Evolutionary conservation across 2,329 filamentous ascomycete species (phyloP).

Genomic region (Alternaria tenuissima): DNA sequence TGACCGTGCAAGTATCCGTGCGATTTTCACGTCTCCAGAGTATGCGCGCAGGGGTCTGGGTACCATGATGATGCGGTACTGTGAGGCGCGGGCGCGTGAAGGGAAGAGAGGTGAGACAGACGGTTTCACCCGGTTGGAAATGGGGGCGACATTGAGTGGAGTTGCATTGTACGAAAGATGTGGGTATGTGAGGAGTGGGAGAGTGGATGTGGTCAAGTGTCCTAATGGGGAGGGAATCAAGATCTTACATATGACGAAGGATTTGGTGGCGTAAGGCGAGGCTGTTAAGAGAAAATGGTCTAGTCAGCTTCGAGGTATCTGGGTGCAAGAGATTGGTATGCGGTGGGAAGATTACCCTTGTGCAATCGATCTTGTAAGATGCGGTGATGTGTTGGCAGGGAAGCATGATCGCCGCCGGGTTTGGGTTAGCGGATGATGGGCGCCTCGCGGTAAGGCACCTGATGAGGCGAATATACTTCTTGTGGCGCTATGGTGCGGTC

Average conservation of each 20-base stretch:
- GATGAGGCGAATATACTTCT: slow-evolving; percentile 15
- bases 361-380: slow-evolving; percentile 10
- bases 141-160: slow-evolving; percentile 48
- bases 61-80: slow-evolving; percentile 51
- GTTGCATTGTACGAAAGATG: slow-evolving; percentile 47
- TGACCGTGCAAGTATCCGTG: slow-evolving; percentile 46
- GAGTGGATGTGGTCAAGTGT: slow-evolving; percentile 43
- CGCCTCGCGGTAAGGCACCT: slow-evolving; percentile 24
- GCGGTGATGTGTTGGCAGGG: slow-evolving; percentile 13
- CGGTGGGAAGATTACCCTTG: background rate
- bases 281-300: background rate
- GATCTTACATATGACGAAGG: slow-evolving; percentile 48
- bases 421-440: slow-evolving; percentile 16
- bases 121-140: slow-evolving; percentile 44
- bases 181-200: slow-evolving; percentile 47
- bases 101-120: slow-evolving; percentile 20
- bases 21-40: slow-evolving; percentile 47
- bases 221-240: slow-evolving; percentile 45
- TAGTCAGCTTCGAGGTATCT: background rate
- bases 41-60: slow-evolving; percentile 43
- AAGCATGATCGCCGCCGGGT: slow-evolving; percentile 3
- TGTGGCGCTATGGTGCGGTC: slow-evolving; percentile 12
- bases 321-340: background rate
- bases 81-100: slow-evolving; percentile 38
- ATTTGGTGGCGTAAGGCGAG: slow-evolving; percentile 18